Evolutionary conservation across 192 early-diverging fungal species (phyloP).

Genomic region (Coemansia guatemalensis): DNA sequence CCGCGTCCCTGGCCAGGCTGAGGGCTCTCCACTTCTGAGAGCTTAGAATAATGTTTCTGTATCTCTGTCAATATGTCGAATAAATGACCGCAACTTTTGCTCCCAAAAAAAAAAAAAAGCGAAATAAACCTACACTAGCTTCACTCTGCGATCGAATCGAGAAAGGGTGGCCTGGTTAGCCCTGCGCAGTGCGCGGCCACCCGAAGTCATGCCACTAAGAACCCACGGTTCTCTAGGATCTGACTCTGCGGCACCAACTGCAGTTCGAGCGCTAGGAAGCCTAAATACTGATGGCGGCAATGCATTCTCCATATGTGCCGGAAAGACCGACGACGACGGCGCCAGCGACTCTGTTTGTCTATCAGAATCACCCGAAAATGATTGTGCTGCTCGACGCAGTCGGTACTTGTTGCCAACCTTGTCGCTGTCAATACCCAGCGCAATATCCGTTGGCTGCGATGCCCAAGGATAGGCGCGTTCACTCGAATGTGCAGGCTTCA

Average conservation of each 20-base stretch:
- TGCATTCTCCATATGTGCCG: slow-evolving; percentile 8
- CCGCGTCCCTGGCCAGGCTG: slow-evolving; percentile 22
- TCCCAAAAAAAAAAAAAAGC: background rate
- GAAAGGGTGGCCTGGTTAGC: slow-evolving; percentile 35
- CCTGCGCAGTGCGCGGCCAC: slow-evolving; percentile 33
- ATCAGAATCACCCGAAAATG: background rate
- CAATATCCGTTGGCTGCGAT: background rate
- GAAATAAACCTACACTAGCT: slow-evolving; percentile 4
- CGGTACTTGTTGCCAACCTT: slow-evolving; percentile 17
- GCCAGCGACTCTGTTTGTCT: slow-evolving; percentile 4
- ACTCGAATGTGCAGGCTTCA: slow-evolving; percentile 29
- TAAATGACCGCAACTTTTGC: background rate
- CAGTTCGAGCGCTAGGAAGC: slow-evolving; percentile 16
- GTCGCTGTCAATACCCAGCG: background rate
- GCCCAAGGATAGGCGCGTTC: slow-evolving; percentile 32
- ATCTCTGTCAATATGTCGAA: background rate
- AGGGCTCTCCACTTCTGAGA: slow-evolving; percentile 31
- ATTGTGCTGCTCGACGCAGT: slow-evolving; percentile 20
- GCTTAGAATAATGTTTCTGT: slow-evolving; percentile 11
- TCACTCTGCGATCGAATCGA: slow-evolving; percentile 37
- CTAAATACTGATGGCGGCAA: slow-evolving; percentile 44
- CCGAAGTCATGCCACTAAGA: slow-evolving; percentile 35
- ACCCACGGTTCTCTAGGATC: slow-evolving; percentile 18
- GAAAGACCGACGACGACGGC: slow-evolving; percentile 23
- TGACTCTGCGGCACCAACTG: background rate